Base-by-base conservation (phyloP, 257 asterid species). In the Eustoma russellianum region DNA sequence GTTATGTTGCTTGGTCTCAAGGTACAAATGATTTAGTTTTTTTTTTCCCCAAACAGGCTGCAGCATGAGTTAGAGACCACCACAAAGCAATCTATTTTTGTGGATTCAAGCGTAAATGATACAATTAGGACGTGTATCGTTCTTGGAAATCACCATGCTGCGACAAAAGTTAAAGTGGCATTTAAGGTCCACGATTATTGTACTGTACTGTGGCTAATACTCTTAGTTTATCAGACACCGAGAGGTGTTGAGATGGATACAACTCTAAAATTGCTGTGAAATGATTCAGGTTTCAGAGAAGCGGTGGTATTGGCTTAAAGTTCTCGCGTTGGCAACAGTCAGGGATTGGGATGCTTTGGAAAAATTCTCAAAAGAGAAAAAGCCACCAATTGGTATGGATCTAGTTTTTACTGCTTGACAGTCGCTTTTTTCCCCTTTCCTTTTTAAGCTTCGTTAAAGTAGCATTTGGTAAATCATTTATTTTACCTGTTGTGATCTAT, bases 281-380 rank as follows among this genome's bases (percentile, higher is more conserved):
- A 59, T 79, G 66, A 60, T 77, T 70, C 75, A 91, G 97, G 95
- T 87, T 68, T 85, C 97, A 0, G 98, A 91, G 56, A 91, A 87
- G 79, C 73, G 95, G 35, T 92, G 97, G 97, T 92, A 92, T 71
- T 88, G 98, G 98, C 98, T 92, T 48, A 92, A 92, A 71, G 90
- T 73, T 52, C 83, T 91, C 60, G 95, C 98, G 50, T 77, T 91
- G 77, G 96, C 92, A 57, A 91, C 98, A 66, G 79, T 79, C 57
- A 73, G 94, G 62, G 95, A 84, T 62, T 91, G 98, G 98, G 93
- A 79, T 67, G 87, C 95, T 50, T 68, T 91, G 52, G 98, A 91
- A 66, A 82, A 74, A 50, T 91, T 87, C 59, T 85, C 96, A 19
- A 87, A 84, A 71, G 98, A 91, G 82, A 91, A 73, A 68, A 77